These are phyloP conservation scores for Solanum etuberosum DNA, from an alignment of 257 asterid species.

Conservation along the genomic window DNA sequence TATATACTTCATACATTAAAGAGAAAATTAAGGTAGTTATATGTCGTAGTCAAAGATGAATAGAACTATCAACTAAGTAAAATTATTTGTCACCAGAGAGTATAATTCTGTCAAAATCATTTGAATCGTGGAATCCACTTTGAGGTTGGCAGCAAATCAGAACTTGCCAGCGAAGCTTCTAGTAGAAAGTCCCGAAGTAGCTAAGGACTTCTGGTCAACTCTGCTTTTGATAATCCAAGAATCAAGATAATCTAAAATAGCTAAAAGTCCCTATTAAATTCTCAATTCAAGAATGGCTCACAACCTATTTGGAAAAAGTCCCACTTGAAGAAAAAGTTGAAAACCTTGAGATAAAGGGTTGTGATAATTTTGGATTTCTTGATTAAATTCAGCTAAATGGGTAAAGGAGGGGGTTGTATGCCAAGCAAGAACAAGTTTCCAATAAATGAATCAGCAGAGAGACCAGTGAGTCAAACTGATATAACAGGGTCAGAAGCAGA, in stretches of 20 bases:
- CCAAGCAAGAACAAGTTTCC: conserved; percentile 60
- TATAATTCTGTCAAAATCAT: background rate
- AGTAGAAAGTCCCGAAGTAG: background rate
- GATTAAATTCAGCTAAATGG: conserved; percentile 32
- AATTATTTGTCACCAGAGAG: background rate
- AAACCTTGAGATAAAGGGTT: background rate
- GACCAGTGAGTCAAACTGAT: background rate
- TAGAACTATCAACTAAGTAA: background rate
- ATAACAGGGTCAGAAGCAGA: background rate
- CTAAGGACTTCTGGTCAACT: background rate
- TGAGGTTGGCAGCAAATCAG: background rate
- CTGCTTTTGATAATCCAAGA: background rate
- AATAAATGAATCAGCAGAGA: background rate
- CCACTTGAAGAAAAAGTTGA: background rate
- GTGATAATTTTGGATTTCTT: background rate
- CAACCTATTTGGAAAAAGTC: background rate
- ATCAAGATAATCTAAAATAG: background rate
- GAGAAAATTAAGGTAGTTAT: background rate
- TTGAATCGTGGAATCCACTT: background rate
- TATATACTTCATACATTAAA: background rate
- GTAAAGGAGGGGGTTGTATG: conserved; percentile 92
- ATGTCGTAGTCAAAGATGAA: background rate
- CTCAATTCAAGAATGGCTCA: background rate
- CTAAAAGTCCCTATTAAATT: background rate
- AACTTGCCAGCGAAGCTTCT: background rate